Conservation (phyloP, 306 rosid species). For the Cicer judaicum region DNA sequence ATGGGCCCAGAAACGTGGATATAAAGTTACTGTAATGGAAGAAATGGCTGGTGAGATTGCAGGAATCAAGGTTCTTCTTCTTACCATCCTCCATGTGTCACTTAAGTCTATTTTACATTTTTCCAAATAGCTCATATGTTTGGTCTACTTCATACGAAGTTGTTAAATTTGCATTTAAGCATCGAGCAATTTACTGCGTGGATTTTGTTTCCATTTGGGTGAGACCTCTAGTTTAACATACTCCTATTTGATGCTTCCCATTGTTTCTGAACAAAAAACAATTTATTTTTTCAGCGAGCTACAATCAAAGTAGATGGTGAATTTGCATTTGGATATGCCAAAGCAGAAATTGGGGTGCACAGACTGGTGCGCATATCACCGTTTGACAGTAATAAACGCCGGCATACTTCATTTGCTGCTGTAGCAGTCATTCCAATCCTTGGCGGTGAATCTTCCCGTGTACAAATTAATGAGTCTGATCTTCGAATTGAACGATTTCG, state of each 20-base stretch:
- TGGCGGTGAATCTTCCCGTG: conserved; percentile 69
- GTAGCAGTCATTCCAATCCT: conserved; percentile 93
- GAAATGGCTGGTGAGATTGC: conserved; percentile 97
- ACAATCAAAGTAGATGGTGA: conserved; percentile 95
- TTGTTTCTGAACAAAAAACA: conserved; percentile 42
- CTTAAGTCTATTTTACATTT: conserved; percentile 19
- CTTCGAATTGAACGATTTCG: conserved; percentile 91
- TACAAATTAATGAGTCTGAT: conserved; percentile 92
- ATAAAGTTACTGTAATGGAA: conserved; percentile 77
- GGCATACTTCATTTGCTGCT: conserved; percentile 98
- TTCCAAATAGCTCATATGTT: conserved; percentile 1
- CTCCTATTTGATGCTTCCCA: neutral
- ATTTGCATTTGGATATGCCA: conserved; percentile 95
- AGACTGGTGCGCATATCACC: conserved; percentile 95
- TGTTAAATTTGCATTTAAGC: conserved; percentile 33
- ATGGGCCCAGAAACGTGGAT: conserved; percentile 80
- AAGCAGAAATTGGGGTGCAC: conserved; percentile 97
- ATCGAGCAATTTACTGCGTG: conserved; percentile 24
- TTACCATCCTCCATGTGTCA: conserved; percentile 44
- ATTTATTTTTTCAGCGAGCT: conserved; percentile 72
- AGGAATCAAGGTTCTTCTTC: conserved; percentile 95
- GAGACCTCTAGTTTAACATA: conserved; percentile 4
- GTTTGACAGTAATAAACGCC: conserved; percentile 86
- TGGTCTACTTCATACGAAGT: conserved; percentile 9
- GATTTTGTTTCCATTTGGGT: conserved; percentile 20